phyloP scores from a whole-genome alignment of 139 green algal species.

The Chara braunii region DNA sequence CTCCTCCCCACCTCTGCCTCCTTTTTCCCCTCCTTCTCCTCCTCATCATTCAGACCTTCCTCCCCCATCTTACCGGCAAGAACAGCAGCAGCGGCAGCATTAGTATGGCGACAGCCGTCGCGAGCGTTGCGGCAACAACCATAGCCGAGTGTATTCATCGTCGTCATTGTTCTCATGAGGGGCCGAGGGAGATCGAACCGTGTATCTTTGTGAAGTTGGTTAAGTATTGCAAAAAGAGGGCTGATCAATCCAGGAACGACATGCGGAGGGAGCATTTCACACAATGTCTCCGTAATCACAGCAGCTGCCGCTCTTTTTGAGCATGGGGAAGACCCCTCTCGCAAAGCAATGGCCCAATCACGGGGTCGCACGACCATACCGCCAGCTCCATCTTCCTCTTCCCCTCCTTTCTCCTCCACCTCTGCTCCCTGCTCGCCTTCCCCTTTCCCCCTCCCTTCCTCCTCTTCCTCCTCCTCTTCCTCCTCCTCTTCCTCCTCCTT shows the following conservation, averaged over 20 bases:
- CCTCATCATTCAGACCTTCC: background rate
- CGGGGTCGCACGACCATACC: background rate
- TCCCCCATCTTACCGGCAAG: background rate
- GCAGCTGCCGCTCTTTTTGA: slow-evolving; percentile 7
- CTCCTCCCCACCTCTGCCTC: background rate
- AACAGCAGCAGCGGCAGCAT: background rate
- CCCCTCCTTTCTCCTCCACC: background rate
- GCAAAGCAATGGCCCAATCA: slow-evolving; percentile 23
- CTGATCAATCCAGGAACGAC: slow-evolving; percentile 14
- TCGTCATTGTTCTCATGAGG: background rate
- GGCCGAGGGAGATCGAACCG: background rate
- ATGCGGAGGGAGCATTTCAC: slow-evolving; percentile 6
- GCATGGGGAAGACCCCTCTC: slow-evolving; percentile 8
- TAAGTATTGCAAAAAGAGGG: slow-evolving; percentile 1
- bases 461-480: too few species aligned
- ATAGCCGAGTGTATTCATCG: background rate
- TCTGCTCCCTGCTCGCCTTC: slow-evolving; percentile 3
- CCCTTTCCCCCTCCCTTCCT: background rate
- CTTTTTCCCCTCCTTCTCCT: background rate
- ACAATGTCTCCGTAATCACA: background rate
- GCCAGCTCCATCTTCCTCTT: background rate
- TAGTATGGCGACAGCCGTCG: background rate
- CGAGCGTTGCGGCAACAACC: background rate
- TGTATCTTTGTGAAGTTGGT: background rate
- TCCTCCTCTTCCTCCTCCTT: too few species aligned